Evolutionary conservation across 2,329 filamentous ascomycete species (phyloP).

Genomic region (Microsporum audouinii): DNA sequence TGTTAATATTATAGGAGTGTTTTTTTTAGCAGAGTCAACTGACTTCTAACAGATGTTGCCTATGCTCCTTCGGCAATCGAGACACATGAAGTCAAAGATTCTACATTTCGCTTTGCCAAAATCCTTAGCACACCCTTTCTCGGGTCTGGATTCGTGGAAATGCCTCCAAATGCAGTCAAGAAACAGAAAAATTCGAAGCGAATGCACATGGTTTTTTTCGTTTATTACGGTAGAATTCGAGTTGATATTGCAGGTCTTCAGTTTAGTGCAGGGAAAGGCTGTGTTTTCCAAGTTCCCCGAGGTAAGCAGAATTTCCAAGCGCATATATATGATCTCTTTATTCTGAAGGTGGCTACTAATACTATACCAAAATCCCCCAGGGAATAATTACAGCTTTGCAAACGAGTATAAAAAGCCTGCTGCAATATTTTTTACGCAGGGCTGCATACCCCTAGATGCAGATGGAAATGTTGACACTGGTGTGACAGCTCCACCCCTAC

Average conservation of each 20-base stretch:
- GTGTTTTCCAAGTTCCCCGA: constrained; percentile 88
- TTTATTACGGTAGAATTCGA: constrained; percentile 68
- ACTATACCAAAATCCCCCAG: constrained; percentile 36
- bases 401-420: constrained; percentile 65
- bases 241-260: constrained; percentile 50
- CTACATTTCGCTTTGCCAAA: constrained; percentile 79
- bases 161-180: constrained; percentile 74
- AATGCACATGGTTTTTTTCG: constrained; percentile 97
- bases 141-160: constrained; percentile 77
- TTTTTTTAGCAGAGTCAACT: background rate
- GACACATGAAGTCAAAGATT: constrained; percentile 48
- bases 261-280: constrained; percentile 77
- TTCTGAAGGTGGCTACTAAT: constrained; percentile 3
- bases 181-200: constrained; percentile 81
- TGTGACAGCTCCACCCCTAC: constrained; percentile 11
- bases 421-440: constrained; percentile 86
- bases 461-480: constrained; percentile 20
- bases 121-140: constrained; percentile 75
- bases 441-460: constrained; percentile 46
- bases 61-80: constrained; percentile 48
- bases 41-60: constrained; percentile 42
- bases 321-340: background rate
- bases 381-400: constrained; percentile 83
- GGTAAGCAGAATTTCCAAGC: constrained; percentile 44
- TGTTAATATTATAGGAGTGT: background rate